Evolutionary conservation across 805 yeast genomes (phyloP), one percentile per base, ranked within the genome.

Genomic region (Sugiyamaella mastotermitis): DNA sequence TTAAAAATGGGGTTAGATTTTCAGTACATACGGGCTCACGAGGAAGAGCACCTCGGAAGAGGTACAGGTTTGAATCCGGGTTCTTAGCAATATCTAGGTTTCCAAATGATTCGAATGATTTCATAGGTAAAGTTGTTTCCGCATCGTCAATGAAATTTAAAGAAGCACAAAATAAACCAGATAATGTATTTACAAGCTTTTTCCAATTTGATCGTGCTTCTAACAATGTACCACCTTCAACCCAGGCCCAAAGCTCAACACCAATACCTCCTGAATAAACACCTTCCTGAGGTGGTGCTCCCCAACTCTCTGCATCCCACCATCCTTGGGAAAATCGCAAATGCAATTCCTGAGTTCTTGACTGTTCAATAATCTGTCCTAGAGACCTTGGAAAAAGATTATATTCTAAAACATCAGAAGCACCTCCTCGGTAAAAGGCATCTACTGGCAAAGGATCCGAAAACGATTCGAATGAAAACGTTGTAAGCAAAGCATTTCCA

Each of bases 21-120:
- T 92, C 98, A 0, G 98, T 92, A 61, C 98, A 92, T 13, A 92
- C 79, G 0, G 97, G 95, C 56, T 92, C 98, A 45, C 90, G 76
- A 1, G 98, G 96, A 35, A 92, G 71, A 0, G 96, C 83, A 5
- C 96, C 95, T 44, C 94, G 70, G 46, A 88, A 56, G 15, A 80
- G 60, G 51, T 67, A 83, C 4, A 44, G 32, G 4, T 28, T 21
- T 8, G 34, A 25, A 5, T 15, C 21, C n/a, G n/a, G n/a, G 10
- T 8, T 22, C 21, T 14, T 13, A 5, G n/a, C 13, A 11, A 13
- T 11, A 4, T 15, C 19, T 16, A 26, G 16, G 37, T 18, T 50
- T 55, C 45, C 34, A 23, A 46, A 38, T 9, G 64, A 58, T 33
- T 53, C 48, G 45, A 65, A 60, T 5, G 74, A 51, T 21, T 65